Base-by-base conservation (phyloP, 192 early-diverging fungal genomes). In the Phlyctochytrium bullatum region DNA sequence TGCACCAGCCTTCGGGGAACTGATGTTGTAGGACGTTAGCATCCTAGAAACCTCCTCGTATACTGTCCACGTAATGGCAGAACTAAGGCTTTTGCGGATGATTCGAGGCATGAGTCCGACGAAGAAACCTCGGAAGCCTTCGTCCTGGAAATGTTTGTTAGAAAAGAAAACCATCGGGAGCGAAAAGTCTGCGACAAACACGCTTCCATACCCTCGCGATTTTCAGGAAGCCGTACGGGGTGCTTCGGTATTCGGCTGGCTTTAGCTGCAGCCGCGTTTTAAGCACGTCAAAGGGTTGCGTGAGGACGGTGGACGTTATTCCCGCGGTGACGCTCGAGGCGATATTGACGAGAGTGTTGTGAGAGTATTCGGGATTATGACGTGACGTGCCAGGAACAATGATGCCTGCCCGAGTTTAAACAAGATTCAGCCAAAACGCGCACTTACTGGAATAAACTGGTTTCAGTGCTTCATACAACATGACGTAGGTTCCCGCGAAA, bases 201-300 rank as follows among this genome's bases (percentile, higher is more conserved):
- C 40, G 40, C 12, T n/a, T n/a, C n/a, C n/a, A n/a, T 75, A 71
- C 67, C 52, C 34, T 66, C 14, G 58, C 25, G 52, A 88, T 84
- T 66, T 77, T 83, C 52, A 54, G 65, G 62, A 79, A 78, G 29
- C 75, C 66, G 30, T 74, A 72, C 2, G 62, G 31, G 52, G 83
- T 78, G 64, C 70, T 86, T 53, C 53, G 68, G 74, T 96, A 95
- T 34, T 85, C 80, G 1, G 63, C 59, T 33, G 93, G 93, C 32
- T 90, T 88, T 34, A 97, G 76, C 65, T 97, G 95, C 83, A 97
- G 92, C 23, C 93, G 84, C 24, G 95, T 97, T 65, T 94, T 94
- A 51, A 95, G 74, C 83, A 96, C 84, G 60, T 97, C 95, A 73
- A 97, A 97, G 3, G 95, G 95, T 63, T 97, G 92, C 0, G 95